Conservation (phyloP, 495 filamentous ascomycete genomes). For the Lasiosphaeria ovina region DNA sequence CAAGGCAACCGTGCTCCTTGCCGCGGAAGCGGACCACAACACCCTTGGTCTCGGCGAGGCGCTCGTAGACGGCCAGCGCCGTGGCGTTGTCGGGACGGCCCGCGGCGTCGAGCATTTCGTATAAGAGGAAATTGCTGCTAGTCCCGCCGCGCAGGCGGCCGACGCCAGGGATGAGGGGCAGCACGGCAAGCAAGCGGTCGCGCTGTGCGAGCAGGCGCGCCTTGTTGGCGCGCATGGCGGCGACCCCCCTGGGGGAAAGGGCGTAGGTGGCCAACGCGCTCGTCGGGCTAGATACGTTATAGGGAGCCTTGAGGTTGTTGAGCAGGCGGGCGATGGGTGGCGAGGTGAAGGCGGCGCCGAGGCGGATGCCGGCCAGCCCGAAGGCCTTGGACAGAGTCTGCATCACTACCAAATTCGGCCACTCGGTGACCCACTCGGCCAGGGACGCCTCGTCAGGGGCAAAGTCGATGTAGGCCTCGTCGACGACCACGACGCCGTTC, state of each 20-base stretch:
- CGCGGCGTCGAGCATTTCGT: constrained; percentile 73
- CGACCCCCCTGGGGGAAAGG: constrained; percentile 60
- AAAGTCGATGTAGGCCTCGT: constrained; percentile 98
- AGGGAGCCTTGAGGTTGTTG: constrained; percentile 92
- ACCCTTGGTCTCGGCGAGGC: constrained; percentile 78
- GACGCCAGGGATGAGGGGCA: constrained; percentile 74
- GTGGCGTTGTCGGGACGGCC: constrained; percentile 74
- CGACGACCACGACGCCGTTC: constrained; percentile 91
- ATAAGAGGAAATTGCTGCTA: constrained; percentile 85
- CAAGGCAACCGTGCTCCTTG: constrained; percentile 84
- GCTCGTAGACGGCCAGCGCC: constrained; percentile 77
- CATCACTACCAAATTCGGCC: constrained; percentile 97
- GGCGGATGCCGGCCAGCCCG: constrained; percentile 85
- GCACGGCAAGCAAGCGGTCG: constrained; percentile 66
- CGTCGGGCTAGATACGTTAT: constrained; percentile 87
- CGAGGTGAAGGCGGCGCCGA: constrained; percentile 64
- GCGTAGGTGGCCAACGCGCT: constrained; percentile 76
- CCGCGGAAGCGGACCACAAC: constrained; percentile 93
- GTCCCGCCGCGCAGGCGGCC: constrained; percentile 78
- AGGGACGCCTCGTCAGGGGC: constrained; percentile 73
- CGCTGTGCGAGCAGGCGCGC: constrained; percentile 71
- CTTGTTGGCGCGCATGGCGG: constrained; percentile 66
- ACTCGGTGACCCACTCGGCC: constrained; percentile 90
- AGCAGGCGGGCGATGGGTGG: constrained; percentile 63
- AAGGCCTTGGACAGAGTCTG: constrained; percentile 97